These are phyloP conservation scores for Mycena rebaudengoi DNA, from an alignment of 768 basidiomycete species.

Conservation along the genomic window DNA sequence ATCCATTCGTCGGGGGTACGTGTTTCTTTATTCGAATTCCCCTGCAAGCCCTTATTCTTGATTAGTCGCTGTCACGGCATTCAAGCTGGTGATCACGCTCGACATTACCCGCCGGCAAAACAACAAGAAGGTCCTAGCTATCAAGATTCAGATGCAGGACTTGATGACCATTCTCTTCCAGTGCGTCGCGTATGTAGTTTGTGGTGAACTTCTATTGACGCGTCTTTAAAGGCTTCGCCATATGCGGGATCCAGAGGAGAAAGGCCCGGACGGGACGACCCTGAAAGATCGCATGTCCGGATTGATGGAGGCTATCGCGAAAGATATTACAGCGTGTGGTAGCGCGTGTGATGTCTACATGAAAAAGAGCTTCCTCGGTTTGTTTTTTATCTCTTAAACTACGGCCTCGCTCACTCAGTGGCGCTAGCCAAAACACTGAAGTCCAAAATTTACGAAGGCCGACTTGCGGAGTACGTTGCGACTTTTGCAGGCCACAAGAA, in stretches of 20 bases:
- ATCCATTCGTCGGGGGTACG: conserved; percentile 34
- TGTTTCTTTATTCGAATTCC: background rate
- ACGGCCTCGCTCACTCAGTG: background rate
- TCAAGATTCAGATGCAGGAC: conserved; percentile 53
- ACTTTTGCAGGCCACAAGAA: conserved; percentile 39
- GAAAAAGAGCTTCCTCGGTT: conserved; percentile 42
- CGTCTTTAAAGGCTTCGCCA: conserved; percentile 20
- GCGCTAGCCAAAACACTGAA: conserved; percentile 38
- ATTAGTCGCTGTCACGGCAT: conserved; percentile 51
- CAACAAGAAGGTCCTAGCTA: conserved; percentile 48
- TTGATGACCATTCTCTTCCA: conserved; percentile 54
- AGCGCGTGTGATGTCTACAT: conserved; percentile 49
- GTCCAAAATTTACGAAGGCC: conserved; percentile 41
- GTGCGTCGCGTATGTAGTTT: conserved; percentile 34
- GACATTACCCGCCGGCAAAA: conserved; percentile 53
- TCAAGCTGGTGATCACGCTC: conserved; percentile 50
- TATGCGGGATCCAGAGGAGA: conserved; percentile 23
- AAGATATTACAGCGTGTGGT: conserved; percentile 48
- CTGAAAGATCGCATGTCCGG: conserved; percentile 37
- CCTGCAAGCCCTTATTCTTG: background rate
- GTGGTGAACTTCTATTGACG: background rate
- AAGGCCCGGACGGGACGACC: conserved; percentile 36
- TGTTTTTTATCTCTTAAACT: background rate
- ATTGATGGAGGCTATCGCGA: conserved; percentile 36
- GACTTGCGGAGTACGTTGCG: conserved; percentile 39